These are phyloP conservation scores for Mucor irregularis DNA, from an alignment of 371 early-diverging fungal genomes.

Conservation along the genomic window DNA sequence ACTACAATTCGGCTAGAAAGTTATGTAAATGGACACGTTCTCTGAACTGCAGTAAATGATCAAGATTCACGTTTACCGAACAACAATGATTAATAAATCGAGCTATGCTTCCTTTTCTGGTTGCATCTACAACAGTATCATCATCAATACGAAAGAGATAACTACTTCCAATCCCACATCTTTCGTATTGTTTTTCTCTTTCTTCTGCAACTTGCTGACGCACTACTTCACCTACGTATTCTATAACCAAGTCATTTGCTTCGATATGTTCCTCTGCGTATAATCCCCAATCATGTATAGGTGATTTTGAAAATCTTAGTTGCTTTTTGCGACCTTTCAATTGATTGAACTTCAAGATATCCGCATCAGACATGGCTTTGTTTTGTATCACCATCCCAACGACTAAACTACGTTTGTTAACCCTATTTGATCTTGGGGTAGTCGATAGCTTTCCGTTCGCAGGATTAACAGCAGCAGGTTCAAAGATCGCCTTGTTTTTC, in stretches of 20 bases:
- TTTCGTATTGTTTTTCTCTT: constrained; percentile 87
- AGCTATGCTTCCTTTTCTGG: constrained; percentile 92
- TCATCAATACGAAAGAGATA: constrained; percentile 95
- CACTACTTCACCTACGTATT: constrained; percentile 95
- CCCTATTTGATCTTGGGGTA: constrained; percentile 40
- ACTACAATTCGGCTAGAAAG: constrained; percentile 90
- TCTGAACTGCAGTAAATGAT: no score
- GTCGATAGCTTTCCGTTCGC: no score
- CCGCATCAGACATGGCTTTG: constrained; percentile 37
- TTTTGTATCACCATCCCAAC: constrained; percentile 34
- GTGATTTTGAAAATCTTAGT: constrained; percentile 79
- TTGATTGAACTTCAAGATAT: constrained; percentile 76
- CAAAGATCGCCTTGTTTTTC: constrained; percentile 29
- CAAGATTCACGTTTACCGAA: constrained; percentile 53
- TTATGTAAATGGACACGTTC: not conserved
- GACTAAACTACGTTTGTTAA: constrained; percentile 51
- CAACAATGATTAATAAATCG: constrained; percentile 98
- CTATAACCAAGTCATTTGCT: constrained; percentile 89
- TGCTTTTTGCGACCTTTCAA: constrained; percentile 79
- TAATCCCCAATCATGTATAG: constrained; percentile 94
- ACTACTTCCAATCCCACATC: constrained; percentile 83
- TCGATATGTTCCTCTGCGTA: constrained; percentile 87
- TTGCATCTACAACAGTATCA: constrained; percentile 94
- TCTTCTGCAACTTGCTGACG: constrained; percentile 89
- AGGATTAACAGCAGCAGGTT: constrained; percentile 8